Evolutionary conservation across 2,329 filamentous ascomycete species (phyloP).

Genomic region (Gnomoniopsis sp.): DNA sequence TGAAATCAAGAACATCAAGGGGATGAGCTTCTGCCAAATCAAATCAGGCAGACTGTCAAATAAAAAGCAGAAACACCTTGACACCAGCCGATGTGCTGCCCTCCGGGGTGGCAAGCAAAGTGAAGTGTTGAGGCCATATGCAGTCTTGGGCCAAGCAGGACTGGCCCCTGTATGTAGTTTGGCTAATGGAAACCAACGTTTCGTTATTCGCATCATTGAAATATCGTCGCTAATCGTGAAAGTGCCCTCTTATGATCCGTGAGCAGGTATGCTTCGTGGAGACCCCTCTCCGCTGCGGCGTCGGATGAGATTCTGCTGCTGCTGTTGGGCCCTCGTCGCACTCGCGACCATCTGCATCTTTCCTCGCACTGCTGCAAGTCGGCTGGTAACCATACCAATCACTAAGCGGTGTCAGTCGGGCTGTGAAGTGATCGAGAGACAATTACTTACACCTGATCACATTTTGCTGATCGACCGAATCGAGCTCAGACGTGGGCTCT

Average conservation of each 20-base stretch:
- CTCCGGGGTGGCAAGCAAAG: neutral
- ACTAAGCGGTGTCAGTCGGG: conserved; percentile 40
- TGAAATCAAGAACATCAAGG: neutral
- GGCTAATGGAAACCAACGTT: neutral
- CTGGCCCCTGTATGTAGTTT: neutral
- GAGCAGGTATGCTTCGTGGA: conserved; percentile 50
- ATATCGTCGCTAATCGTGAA: conserved; percentile 30
- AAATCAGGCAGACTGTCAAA: conserved; percentile 3
- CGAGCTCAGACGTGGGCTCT: conserved; percentile 44
- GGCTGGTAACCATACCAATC: conserved; percentile 59
- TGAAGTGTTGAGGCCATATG: neutral
- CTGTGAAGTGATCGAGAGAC: neutral
- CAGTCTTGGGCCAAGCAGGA: neutral
- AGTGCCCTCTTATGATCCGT: conserved; percentile 34
- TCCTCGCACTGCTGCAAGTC: conserved; percentile 54
- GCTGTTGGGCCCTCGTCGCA: conserved; percentile 47
- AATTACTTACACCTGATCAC: conserved; percentile 65
- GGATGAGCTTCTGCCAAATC: neutral
- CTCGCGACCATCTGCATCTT: conserved; percentile 61
- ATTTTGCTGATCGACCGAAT: conserved; percentile 68
- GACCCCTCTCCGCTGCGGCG: conserved; percentile 55
- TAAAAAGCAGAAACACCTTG: neutral
- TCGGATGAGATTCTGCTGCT: conserved; percentile 38
- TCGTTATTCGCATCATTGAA: conserved; percentile 3
- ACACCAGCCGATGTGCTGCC: conserved; percentile 2